phyloP scores from a whole-genome alignment of 2,329 filamentous ascomycete genomes.

The Neopestalotiopsis clavispora region DNA sequence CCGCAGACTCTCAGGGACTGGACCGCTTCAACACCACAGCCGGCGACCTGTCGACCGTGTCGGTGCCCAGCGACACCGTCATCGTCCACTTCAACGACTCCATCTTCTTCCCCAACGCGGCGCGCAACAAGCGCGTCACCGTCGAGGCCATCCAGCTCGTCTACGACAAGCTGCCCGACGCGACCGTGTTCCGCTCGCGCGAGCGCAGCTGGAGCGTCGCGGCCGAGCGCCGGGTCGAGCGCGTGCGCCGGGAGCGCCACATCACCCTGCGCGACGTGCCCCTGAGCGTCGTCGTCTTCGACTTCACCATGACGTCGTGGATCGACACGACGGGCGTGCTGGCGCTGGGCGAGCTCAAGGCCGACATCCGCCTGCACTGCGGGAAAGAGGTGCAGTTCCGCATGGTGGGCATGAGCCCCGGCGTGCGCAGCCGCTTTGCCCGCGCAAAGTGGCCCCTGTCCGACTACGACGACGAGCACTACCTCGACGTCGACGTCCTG shows the following conservation, averaged over 20 bases:
- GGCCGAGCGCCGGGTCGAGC: conserved; percentile 30
- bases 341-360: conserved; percentile 36
- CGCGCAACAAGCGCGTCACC: conserved; percentile 39
- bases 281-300: conserved; percentile 34
- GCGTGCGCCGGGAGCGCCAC: conserved; percentile 29
- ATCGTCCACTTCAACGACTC: conserved; percentile 62
- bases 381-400: conserved; percentile 33
- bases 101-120: conserved; percentile 66
- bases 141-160: conserved; percentile 37
- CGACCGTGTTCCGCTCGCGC: conserved; percentile 21
- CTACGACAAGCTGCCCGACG: conserved; percentile 30
- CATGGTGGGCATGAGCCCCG: conserved; percentile 29
- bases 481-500: conserved; percentile 31
- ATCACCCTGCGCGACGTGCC: conserved; percentile 31
- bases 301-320: conserved; percentile 34
- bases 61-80: conserved; percentile 52
- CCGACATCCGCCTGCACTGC: conserved; percentile 34
- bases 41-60: conserved; percentile 31
- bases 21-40: conserved; percentile 29
- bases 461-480: conserved; percentile 28
- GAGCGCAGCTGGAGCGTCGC: conserved; percentile 38
- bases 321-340: conserved; percentile 36
- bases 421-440: conserved; percentile 30
- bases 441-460: conserved; percentile 32
- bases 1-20: conserved; percentile 20